Base-by-base conservation (phyloP, 371 early-diverging fungal species). In the Astathelohania contejeani region DNA sequence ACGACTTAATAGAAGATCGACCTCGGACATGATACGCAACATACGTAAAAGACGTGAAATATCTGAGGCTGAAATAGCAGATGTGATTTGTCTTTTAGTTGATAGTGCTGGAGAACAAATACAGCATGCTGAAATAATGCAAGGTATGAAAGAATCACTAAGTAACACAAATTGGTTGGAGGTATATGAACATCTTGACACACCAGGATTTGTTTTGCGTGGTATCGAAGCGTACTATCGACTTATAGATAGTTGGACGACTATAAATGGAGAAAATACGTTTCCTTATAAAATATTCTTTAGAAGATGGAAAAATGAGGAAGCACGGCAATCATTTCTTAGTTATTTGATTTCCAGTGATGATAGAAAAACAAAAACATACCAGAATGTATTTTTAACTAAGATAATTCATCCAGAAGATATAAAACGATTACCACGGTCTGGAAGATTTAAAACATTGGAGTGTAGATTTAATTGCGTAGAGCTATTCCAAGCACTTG, bases 221-320 rank as follows among this genome's bases (percentile, higher is more conserved):
- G n/a, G n/a, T n/a, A n/a, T n/a, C n/a, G 56, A 62, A n/a, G 48
- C 35, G 26, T 32, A 62, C n/a, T 57, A 62, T 52, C 22, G 38
- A 7, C 46, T 70, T 7, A 54, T 70, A 37, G 63, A 70, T 40
- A 46, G 49, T 44, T 70, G 70, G 70, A 42, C 48, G 1, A 39
- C 24, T 48, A 50, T 66, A 6, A 46, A 32, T 32, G 60, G 60
- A 22, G 58, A 42, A 27, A 70, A 47, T 18, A 70, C 66, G 23
- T 63, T 70, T 18, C 70, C 70, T 6, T 70, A 60, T 47, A 49
- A 63, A 40, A 51, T 66, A 29, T 63, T 70, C 35, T 66, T 70
- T 53, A 53, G 44, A 24, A 56, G 27, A 40, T 60, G 60, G 66
- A 58, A 58, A 19, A 63, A 63, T 53, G 16, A 16, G 18, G 49